Evolutionary conservation across 495 filamentous ascomycete species (phyloP).

Genomic region (Penicillium soppii): DNA sequence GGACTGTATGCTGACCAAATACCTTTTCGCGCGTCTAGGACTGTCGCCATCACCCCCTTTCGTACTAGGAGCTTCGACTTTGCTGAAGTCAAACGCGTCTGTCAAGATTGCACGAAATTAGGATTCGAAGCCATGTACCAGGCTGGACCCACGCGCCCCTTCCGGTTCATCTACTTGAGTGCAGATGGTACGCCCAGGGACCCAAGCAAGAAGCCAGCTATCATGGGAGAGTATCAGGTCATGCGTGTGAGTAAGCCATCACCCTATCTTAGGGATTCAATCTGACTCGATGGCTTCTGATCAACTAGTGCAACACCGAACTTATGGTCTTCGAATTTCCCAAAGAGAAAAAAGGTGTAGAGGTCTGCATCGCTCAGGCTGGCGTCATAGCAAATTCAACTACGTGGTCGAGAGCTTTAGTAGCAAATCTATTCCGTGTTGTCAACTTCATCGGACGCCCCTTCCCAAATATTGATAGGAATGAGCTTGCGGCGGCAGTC

Average conservation of each 20-base stretch:
- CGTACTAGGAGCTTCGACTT: conserved; percentile 33
- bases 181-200: conserved; percentile 40
- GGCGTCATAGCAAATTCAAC: conserved; percentile 23
- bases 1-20: not conserved
- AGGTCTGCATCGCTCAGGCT: conserved; percentile 38
- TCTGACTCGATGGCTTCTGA: not conserved
- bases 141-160: conserved; percentile 12
- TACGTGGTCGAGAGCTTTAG: conserved; percentile 4
- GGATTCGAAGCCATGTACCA: conserved; percentile 39
- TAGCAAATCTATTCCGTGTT: conserved; percentile 5
- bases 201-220: conserved; percentile 29
- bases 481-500: conserved; percentile 43
- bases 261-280: not conserved
- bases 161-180: conserved; percentile 49
- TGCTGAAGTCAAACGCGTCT: conserved; percentile 41
- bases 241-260: conserved; percentile 34
- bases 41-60: conserved; percentile 41
- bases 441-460: conserved; percentile 5
- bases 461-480: conserved; percentile 33
- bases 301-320: conserved; percentile 41
- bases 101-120: conserved; percentile 39
- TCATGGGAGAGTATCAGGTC: conserved; percentile 37
- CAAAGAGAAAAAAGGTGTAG: conserved; percentile 27
- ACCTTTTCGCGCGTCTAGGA: not conserved
- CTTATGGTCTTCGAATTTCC: conserved; percentile 38